A percentile compares a stretch with the other conserved stretches of the same genome.
Conservation (phyloP, 805 yeast species). For the Priceomyces castillae region DNA sequence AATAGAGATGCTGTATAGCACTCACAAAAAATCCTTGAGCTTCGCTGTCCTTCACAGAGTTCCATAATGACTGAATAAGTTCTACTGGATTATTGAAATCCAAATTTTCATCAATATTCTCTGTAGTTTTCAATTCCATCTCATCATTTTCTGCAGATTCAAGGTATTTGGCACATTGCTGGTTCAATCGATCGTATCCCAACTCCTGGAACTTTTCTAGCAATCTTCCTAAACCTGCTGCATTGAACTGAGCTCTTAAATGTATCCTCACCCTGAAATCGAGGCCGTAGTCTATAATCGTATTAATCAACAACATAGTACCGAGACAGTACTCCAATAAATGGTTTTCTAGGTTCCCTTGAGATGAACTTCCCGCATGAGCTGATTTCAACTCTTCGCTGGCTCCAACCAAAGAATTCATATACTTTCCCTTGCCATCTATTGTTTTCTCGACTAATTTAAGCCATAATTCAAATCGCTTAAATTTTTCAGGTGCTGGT, state of each 20-base stretch:
- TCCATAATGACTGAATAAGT: conserved; percentile 57
- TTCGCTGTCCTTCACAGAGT: conserved; percentile 53
- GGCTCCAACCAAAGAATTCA: conserved; percentile 92
- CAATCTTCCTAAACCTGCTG: conserved; percentile 54
- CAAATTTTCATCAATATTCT: conserved; percentile 39
- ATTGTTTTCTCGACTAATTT: conserved; percentile 60
- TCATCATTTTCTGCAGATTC: conserved; percentile 56
- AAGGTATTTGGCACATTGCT: conserved; percentile 62
- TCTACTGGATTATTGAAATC: conserved; percentile 74
- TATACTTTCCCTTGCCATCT: conserved; percentile 77
- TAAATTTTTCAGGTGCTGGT: conserved; percentile 36
- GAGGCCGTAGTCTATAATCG: conserved; percentile 50
- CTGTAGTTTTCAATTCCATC: conserved; percentile 38
- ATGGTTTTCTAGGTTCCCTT: conserved; percentile 55
- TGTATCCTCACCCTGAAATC: conserved; percentile 50
- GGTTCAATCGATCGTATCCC: conserved; percentile 56
- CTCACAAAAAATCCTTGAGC: conserved; percentile 59
- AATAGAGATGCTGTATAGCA: conserved; percentile 63
- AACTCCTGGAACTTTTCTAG: conserved; percentile 52
- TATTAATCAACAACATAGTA: conserved; percentile 67
- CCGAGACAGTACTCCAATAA: conserved; percentile 69
- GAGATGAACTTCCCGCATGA: conserved; percentile 28
- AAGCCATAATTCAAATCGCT: conserved; percentile 71
- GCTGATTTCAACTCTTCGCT: conserved; percentile 68
- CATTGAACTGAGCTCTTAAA: conserved; percentile 57